Conservation (phyloP, 2,329 filamentous ascomycete species). For the Beauveria bassiana region DNA sequence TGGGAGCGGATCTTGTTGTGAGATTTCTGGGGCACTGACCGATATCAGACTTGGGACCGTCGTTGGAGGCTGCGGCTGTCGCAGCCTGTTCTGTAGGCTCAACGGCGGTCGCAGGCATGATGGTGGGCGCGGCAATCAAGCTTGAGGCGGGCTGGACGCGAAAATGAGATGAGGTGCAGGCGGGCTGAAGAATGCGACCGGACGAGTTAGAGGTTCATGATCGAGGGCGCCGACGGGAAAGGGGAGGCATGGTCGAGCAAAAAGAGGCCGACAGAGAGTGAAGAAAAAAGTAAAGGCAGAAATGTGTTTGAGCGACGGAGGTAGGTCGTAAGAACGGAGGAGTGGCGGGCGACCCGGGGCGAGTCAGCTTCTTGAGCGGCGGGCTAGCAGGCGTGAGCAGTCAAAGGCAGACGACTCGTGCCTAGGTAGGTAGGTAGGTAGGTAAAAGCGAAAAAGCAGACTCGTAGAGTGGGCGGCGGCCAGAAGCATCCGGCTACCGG, state of each 20-base stretch:
- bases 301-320: not conserved
- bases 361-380: conserved; percentile 8
- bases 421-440: no score
- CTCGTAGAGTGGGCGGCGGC: not conserved
- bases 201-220: not conserved
- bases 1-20: conserved; percentile 2
- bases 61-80: conserved; percentile 11
- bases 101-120: conserved; percentile 13
- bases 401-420: not conserved
- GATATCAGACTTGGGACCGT: conserved; percentile 12
- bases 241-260: conserved; percentile 4
- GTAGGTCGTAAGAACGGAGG: not conserved
- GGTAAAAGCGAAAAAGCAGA: not conserved
- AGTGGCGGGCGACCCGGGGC: conserved; percentile 10
- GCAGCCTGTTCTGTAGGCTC: conserved; percentile 5
- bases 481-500: conserved; percentile 9
- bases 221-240: not conserved
- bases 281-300: not conserved
- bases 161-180: not conserved
- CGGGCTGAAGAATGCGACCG: not conserved
- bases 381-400: conserved; percentile 1
- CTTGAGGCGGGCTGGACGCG: not conserved
- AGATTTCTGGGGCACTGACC: conserved; percentile 10
- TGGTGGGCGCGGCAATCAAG: conserved; percentile 7
- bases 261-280: not conserved